Evolutionary conservation across 78 protist genomes (phyloP), one percentile per base, ranked within the genome.

Genomic region (Polysphondylium violaceum): DNA sequence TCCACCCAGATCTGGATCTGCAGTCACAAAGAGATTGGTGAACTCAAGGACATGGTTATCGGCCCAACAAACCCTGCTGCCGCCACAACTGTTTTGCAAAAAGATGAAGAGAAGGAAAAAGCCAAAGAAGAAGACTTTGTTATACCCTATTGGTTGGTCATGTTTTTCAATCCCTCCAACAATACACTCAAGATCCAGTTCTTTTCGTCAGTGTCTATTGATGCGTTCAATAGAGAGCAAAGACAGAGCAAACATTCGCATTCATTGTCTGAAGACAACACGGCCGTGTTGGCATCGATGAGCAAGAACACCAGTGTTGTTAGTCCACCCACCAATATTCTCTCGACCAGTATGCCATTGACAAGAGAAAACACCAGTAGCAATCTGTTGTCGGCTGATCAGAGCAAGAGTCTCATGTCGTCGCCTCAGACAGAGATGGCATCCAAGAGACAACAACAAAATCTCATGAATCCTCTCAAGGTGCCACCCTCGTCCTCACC

Each of bases 91-190:
- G 53, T 14, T 11, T 11, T 47, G 8, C 23, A 14, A 47, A 11
- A 14, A 47, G 23, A 14, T 47, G 63, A 56, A 56, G 29, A 56
- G n/a, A n/a, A n/a, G 16, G 63, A 14, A 17, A 14, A 17, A n/a
- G 63, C 43, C 19, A 50, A 44, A 55, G 16, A 36, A 21, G 64
- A 50, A 50, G 40, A 43, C n/a, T 72, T 72, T 33, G 51, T n/a
- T 27, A 72, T 72, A 14, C 91, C 91, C 21, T 83, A 83, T 69
- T 83, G 91, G 91, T 69, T 83, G 14, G 60, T 83, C 5, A 50
- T 83, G 33, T 56, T 40, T 51, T 83, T 69, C 33, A 83, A 67
- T 19, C 40, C 91, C 16, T 11, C 68, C 12, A 33, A 56, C 36
- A 83, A 83, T 23, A 36, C n/a, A 8, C 14, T 83, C 17, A 83